Evolutionary conservation across 2,329 filamentous ascomycete species (phyloP), one percentile per base, ranked within the genome.

Genomic region (Pezicula radicicola): DNA sequence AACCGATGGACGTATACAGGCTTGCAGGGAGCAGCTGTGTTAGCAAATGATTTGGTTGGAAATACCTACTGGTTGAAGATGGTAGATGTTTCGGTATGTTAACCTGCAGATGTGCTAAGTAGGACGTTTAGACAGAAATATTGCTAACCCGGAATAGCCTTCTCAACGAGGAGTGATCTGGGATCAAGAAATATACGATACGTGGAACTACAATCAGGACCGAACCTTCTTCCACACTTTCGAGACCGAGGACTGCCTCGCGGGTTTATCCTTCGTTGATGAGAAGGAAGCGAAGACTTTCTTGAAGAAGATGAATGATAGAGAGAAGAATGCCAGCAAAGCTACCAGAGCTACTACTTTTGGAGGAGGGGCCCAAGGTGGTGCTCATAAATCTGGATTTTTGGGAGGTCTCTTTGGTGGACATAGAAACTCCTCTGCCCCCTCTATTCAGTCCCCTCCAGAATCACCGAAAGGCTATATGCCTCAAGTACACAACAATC

Each of bases 261-360:
- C 91, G 6, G 94, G 87, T 1, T 75, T 99, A 54, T 96, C 91
- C 21, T 99, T 99, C 65, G 85, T 88, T 55, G 94, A 97, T 70
- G 94, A 97, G 75, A 97, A 97, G 72, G 94, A 99, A 74, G 94
- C 94, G 33, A 95, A 90, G 73, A 89, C 90, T 53, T 97, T 99
- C 74, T 87, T 92, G 72, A 96, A 97, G 80, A 97, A 97, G 77
- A 89, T 99, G 81, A 87, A 94, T 62, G 92, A 97, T 67, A 81
- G 92, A 59, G 92, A 97, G 74, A 97, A 96, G 81, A 92, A 93
- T 72, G 93, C 91, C 39, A 93, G 87, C 74, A 95, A 95, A 74
- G 85, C 87, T 56, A 97, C 92, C 3, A 85, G 78, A 68, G 79
- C 84, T 56, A 93, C 88, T 33, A 87, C 89, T 0, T 96, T 96